Percentiles rank a stretch among this genome's conserved stretches.
Conservation (phyloP, 306 rosid species). For the Begonia masoniana region DNA sequence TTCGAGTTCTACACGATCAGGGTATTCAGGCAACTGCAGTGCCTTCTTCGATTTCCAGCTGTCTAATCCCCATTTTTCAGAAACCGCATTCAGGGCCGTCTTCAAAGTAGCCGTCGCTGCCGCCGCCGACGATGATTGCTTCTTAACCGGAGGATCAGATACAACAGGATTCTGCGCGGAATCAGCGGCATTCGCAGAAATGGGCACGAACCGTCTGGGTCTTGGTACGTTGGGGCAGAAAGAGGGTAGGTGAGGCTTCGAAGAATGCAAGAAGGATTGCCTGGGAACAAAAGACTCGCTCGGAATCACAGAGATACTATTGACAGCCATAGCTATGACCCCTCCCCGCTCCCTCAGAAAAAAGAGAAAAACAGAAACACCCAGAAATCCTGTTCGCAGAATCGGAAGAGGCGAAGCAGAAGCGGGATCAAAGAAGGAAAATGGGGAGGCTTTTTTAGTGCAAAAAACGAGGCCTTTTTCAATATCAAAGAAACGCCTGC, state of each 20-base stretch:
- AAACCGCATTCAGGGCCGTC: constrained; percentile 20
- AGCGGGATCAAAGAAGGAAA: too few species aligned
- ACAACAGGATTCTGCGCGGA: constrained; percentile 65
- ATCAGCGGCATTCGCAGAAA: constrained; percentile 69
- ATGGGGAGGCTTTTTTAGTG: too few species aligned
- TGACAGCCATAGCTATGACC: constrained; percentile 30
- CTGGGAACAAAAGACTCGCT: constrained; percentile 31
- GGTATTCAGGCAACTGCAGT: constrained; percentile 80
- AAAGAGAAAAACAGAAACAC: too few species aligned
- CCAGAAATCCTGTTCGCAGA: too few species aligned
- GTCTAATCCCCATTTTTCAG: constrained; percentile 47
- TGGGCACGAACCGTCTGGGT: constrained; percentile 19
- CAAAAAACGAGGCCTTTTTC: too few species aligned
- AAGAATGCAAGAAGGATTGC: constrained; percentile 17
- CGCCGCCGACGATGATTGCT: constrained; percentile 6
- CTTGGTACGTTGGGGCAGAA: constrained; percentile 10
- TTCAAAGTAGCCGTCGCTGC: constrained; percentile 12
- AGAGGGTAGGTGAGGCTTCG: constrained; percentile 30
- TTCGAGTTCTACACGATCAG: constrained; percentile 47
- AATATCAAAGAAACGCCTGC: too few species aligned
- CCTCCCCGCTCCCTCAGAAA: too few species aligned
- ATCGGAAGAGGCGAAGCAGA: too few species aligned
- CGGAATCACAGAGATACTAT: constrained; percentile 28
- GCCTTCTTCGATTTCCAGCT: constrained; percentile 87
- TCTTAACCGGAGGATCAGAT: constrained; percentile 31